phyloP scores from a whole-genome alignment of 73 alveolate species.

The Paramecium pentaurelia region DNA sequence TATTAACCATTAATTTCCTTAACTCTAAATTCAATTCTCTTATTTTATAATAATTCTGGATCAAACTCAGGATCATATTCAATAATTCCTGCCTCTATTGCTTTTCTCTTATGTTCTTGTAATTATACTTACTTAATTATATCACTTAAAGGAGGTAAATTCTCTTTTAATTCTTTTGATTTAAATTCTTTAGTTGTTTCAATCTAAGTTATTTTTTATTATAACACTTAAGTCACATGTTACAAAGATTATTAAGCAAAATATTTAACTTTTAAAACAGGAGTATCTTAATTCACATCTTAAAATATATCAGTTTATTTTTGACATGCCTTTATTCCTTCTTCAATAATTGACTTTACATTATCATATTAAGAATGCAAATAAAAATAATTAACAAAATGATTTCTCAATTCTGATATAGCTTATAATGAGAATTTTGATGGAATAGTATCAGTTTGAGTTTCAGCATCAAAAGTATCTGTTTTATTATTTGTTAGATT shows the following conservation, averaged over 20 bases:
- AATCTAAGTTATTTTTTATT: background rate
- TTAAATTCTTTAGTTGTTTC: background rate
- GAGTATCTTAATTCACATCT: background rate
- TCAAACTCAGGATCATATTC: slow-evolving; percentile 44
- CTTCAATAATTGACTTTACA: background rate
- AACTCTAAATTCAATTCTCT: slow-evolving; percentile 12
- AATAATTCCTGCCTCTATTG: slow-evolving; percentile 31
- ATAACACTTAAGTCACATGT: background rate
- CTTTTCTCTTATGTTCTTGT: background rate
- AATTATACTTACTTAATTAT: background rate
- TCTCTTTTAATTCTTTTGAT: background rate
- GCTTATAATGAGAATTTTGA: background rate
- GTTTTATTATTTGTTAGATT: background rate
- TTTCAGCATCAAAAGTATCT: background rate
- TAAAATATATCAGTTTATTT: background rate
- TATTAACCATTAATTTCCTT: background rate
- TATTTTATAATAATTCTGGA: background rate
- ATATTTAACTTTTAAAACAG: background rate
- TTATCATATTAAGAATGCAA: background rate
- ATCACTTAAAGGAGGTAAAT: slow-evolving; percentile 1
- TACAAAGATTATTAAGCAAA: background rate
- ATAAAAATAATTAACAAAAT: slow-evolving; percentile 3
- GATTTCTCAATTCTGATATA: background rate
- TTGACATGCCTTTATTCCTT: background rate
- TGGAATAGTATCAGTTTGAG: background rate